A percentile compares a stretch with the other conserved stretches of the same genome.
Conservation (phyloP, 345 rosid species). For the Aquilaria malaccensis region DNA sequence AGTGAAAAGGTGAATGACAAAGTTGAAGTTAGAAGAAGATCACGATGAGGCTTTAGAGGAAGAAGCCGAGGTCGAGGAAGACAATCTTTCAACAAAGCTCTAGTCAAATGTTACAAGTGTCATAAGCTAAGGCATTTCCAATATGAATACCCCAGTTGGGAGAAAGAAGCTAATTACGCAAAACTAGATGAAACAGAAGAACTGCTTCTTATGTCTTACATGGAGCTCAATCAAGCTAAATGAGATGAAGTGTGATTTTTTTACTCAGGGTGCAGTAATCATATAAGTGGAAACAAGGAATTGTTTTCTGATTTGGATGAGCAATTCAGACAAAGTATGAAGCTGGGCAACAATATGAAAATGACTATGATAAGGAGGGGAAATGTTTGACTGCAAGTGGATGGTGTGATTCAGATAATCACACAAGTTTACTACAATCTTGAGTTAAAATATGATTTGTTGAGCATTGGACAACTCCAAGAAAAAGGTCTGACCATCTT, state of each 20-base stretch:
- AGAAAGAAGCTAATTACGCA: conserved; percentile 1
- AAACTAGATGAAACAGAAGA: neutral
- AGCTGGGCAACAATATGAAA: neutral
- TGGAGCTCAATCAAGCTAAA: neutral
- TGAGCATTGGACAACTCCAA: too few relatives aligned
- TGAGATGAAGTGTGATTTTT: neutral
- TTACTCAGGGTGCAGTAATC: too few relatives aligned
- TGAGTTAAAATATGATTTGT: too few relatives aligned
- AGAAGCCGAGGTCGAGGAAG: conserved; percentile 1
- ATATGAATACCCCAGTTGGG: neutral
- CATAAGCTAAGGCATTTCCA: conserved; percentile 2
- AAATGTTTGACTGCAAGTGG: neutral
- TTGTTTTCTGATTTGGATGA: neutral
- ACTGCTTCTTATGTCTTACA: neutral
- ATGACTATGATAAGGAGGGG: neutral
- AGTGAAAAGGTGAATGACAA: too few relatives aligned
- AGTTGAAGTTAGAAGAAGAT: neutral
- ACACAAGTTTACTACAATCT: too few relatives aligned
- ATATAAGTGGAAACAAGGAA: too few relatives aligned
- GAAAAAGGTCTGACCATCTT: too few relatives aligned
- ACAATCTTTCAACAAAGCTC: neutral
- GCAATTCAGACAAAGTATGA: neutral
- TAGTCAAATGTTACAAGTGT: conserved; percentile 1
- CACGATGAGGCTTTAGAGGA: neutral
- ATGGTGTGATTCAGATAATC: neutral